Base-by-base conservation (phyloP, 2,329 filamentous ascomycete genomes). In the Ophiobolus disseminans region DNA sequence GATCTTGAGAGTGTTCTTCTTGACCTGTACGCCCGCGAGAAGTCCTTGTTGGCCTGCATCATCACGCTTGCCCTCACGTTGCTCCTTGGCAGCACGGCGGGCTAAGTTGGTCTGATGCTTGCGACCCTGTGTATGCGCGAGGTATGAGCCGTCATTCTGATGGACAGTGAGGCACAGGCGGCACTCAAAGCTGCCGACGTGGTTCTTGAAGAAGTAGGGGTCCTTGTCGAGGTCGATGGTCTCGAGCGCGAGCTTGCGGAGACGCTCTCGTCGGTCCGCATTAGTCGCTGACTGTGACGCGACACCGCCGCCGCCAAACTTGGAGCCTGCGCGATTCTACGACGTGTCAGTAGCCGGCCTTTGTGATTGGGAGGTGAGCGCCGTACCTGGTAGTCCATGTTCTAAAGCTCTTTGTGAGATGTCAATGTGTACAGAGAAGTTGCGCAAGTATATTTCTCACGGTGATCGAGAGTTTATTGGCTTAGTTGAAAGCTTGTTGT, bases 131-230 rank as follows among this genome's bases (percentile, higher is more conserved):
- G 94, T 99, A 77, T 99, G 94, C 1, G 94, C 94, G 60, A 99
- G 91, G 76, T 99, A 99, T 38, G 92, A 97, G 56, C 94, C 94
- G 78, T 99, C 94, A 74, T 99, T 99, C 70, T 99, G 94, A 81
- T 99, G 94, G 4, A 97, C 93, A 0, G 94, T 99, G 20, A 99
- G 81, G 70, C 94, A 99, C 31, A 99, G 88, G 22, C 94, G 90
- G 75, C 94, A 99, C 76, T 99, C 94, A 76, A 97, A 99, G 69
- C 89, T 94, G 69, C 94, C 94, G 66, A 97, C 90, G 76, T 99
- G 93, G 81, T 99, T 99, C 76, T 96, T 96, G 87, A 99, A 99
- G 81, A 97, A 97, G 84, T 97, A 99, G 0, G 94, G 94, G 78
- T 99, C 94, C 78, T 97, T 97, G 78, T 97, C 94, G 56, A 97